A percentile compares a stretch with the other conserved stretches of the same genome.
These are phyloP conservation scores for Yarrowia porcina DNA, from an alignment of 805 yeast species.

Conservation along the genomic window DNA sequence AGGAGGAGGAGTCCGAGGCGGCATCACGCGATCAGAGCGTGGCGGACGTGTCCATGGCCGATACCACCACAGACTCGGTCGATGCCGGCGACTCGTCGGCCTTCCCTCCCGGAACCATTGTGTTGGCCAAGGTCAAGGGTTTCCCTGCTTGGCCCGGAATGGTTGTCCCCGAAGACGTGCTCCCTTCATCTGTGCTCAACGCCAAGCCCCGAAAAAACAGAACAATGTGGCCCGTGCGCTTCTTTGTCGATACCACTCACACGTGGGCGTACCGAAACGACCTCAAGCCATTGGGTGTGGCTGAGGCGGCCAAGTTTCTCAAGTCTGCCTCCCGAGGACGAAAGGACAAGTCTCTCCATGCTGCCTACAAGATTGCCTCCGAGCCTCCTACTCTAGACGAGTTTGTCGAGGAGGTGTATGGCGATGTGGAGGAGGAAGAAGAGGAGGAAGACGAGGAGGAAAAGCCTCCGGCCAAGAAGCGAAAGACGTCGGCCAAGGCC, in stretches of 20 bases:
- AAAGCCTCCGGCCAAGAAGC: slow-evolving; percentile 19
- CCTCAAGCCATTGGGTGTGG: slow-evolving; percentile 45
- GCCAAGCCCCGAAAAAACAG: slow-evolving; percentile 46
- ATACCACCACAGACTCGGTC: not conserved
- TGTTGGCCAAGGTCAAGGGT: slow-evolving; percentile 80
- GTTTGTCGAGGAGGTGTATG: slow-evolving; percentile 43
- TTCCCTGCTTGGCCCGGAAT: slow-evolving; percentile 91
- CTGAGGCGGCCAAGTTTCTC: slow-evolving; percentile 45
- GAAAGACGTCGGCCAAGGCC: not conserved
- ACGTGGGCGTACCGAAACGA: slow-evolving; percentile 61
- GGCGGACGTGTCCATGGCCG: not conserved
- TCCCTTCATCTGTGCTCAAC: slow-evolving; percentile 31
- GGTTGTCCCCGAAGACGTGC: slow-evolving; percentile 39
- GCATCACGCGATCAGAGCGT: not conserved
- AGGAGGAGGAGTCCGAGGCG: not conserved
- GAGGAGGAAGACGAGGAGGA: slow-evolving; percentile 38
- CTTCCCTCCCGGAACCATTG: slow-evolving; percentile 52
- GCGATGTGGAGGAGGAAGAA: slow-evolving; percentile 35
- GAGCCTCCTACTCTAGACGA: slow-evolving; percentile 51
- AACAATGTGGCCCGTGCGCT: slow-evolving; percentile 53
- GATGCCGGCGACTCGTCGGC: slow-evolving; percentile 9
- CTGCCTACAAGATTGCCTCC: slow-evolving; percentile 54
- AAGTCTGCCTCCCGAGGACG: slow-evolving; percentile 36
- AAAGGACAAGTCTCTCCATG: slow-evolving; percentile 45
- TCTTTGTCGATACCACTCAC: slow-evolving; percentile 69